Evolutionary conservation across 2,329 filamentous ascomycete species (phyloP).

Genomic region (Cladobotryum protrusum): DNA sequence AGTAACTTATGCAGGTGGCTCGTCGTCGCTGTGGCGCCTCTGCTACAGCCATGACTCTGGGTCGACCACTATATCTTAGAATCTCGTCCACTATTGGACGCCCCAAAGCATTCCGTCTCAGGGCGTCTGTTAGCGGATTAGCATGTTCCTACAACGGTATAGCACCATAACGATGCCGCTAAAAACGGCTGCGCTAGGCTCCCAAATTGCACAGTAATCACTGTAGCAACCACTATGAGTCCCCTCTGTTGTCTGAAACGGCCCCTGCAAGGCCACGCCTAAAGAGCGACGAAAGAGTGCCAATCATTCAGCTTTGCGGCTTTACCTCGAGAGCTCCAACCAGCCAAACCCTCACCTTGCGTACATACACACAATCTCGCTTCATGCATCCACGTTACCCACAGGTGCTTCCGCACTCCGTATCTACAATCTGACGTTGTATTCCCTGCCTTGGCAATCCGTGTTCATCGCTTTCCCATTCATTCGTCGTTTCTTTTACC

Average conservation of each 20-base stretch:
- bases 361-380: slow-evolving; percentile 12
- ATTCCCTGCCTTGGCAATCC: not conserved
- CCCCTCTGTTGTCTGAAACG: slow-evolving; percentile 5
- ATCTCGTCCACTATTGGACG: slow-evolving; percentile 5
- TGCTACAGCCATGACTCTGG: not conserved
- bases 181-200: not conserved
- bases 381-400: slow-evolving; percentile 5
- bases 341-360: slow-evolving; percentile 9
- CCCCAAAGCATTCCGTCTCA: not conserved
- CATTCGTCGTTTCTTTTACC: not conserved
- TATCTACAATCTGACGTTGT: not conserved
- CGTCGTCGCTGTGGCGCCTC: slow-evolving; percentile 14
- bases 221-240: slow-evolving; percentile 13
- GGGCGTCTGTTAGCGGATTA: slow-evolving; percentile 7
- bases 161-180: not conserved
- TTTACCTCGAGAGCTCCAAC: slow-evolving; percentile 4
- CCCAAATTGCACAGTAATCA: slow-evolving; percentile 2
- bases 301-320: too few relatives aligned
- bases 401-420: not conserved
- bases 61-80: not conserved
- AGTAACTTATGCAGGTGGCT: not conserved
- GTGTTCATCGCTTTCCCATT: not conserved
- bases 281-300: too few relatives aligned
- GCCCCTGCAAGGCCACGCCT: not conserved
- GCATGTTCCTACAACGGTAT: slow-evolving; percentile 6